phyloP scores from a whole-genome alignment of 768 basidiomycete species.

The Lactarius evosmus region DNA sequence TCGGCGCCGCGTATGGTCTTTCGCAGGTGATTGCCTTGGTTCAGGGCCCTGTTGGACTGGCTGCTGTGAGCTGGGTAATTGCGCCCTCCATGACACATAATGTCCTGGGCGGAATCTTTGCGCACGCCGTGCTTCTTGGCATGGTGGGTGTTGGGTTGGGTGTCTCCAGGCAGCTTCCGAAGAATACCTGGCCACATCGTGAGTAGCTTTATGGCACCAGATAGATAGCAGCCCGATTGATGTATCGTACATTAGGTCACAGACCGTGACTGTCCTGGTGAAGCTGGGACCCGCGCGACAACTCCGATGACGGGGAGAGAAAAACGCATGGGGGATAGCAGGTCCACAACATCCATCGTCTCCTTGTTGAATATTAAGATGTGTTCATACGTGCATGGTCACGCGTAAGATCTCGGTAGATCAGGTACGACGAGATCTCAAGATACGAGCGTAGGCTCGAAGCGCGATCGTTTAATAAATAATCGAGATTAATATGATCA shows the following conservation, averaged over 20 bases:
- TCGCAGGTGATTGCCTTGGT: slow-evolving; percentile 38
- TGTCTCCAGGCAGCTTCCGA: background rate
- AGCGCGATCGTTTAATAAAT: too few relatives aligned
- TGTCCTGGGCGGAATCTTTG: background rate
- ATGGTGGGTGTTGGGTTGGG: background rate
- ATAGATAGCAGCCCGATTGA: background rate
- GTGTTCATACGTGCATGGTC: too few relatives aligned
- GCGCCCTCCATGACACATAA: slow-evolving; percentile 51
- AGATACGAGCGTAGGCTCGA: too few relatives aligned
- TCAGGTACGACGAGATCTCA: too few relatives aligned
- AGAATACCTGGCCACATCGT: background rate
- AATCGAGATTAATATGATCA: too few relatives aligned
- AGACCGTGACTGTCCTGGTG: background rate
- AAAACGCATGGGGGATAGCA: too few relatives aligned
- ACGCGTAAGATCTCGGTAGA: too few relatives aligned
- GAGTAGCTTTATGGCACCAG: background rate
- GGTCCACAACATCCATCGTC: too few relatives aligned
- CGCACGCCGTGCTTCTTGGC: background rate
- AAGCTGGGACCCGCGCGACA: too few relatives aligned
- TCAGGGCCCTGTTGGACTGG: slow-evolving; percentile 48
- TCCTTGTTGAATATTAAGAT: too few relatives aligned
- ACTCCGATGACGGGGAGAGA: too few relatives aligned
- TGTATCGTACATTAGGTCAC: background rate
- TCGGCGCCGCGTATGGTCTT: slow-evolving; percentile 68
- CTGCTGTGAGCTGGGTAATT: slow-evolving; percentile 57